A percentile compares a stretch with the other conserved stretches of the same genome.
Evolutionary conservation across 179 eudicot species (phyloP).

Genomic region (Spinacia oleracea): DNA sequence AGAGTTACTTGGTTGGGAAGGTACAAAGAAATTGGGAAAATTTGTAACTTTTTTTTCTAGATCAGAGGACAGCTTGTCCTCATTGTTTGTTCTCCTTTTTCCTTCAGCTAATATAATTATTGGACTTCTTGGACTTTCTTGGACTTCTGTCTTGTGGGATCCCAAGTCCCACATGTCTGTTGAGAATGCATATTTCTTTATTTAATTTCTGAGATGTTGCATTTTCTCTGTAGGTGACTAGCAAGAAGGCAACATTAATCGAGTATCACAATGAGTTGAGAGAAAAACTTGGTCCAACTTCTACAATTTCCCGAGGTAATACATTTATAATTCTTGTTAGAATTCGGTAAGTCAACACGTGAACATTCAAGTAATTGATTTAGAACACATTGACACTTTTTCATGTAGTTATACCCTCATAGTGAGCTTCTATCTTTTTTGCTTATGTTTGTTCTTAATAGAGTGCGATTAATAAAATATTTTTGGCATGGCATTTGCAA

Average conservation of each 20-base stretch:
- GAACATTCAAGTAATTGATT: not conserved
- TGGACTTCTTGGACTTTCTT: too few relatives aligned
- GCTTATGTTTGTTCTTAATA: constrained; percentile 4
- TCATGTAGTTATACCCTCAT: too few relatives aligned
- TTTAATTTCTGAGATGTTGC: constrained; percentile 1
- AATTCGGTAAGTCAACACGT: not conserved
- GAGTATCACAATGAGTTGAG: constrained; percentile 62
- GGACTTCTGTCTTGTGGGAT: not conserved
- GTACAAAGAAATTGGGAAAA: too few relatives aligned
- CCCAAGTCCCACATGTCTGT: not conserved
- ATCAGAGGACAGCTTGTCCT: too few relatives aligned
- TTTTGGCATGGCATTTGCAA: not conserved
- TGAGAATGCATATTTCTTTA: not conserved
- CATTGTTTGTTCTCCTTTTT: too few relatives aligned
- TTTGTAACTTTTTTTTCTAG: too few relatives aligned
- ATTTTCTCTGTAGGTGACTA: constrained; percentile 60
- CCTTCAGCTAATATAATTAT: too few relatives aligned
- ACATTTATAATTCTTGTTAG: not conserved
- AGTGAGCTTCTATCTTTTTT: not conserved
- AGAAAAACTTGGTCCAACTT: constrained; percentile 68
- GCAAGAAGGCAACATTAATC: constrained; percentile 87
- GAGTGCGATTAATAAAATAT: not conserved
- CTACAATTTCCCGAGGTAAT: constrained; percentile 71
- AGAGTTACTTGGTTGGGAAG: too few relatives aligned
- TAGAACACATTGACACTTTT: not conserved